Conservation (phyloP, 306 rosid species). For the Sicyos baderoa region DNA sequence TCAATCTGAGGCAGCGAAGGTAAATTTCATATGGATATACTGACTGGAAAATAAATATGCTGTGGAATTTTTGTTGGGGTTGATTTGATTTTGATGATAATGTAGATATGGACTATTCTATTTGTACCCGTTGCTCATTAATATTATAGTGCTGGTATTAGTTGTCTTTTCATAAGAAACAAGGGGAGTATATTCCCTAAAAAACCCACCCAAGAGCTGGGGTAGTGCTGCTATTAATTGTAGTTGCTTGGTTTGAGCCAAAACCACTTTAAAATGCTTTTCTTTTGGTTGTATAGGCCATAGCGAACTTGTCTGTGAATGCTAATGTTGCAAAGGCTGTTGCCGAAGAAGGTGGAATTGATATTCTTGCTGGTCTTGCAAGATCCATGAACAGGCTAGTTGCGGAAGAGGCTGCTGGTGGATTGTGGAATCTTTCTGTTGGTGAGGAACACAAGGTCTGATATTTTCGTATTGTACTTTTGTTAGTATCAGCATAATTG, state of each 20-base stretch:
- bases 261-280: constrained; percentile 13
- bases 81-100: constrained; percentile 4
- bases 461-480: constrained; percentile 19
- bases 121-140: neutral
- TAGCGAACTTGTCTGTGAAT: constrained; percentile 97
- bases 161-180: too few relatives aligned
- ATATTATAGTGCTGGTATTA: neutral
- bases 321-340: constrained; percentile 94
- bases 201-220: too few relatives aligned
- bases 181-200: too few relatives aligned
- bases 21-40: constrained; percentile 22
- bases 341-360: constrained; percentile 96
- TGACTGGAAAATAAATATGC: neutral
- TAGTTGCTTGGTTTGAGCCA: constrained; percentile 14
- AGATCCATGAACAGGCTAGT: constrained; percentile 95
- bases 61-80: neutral
- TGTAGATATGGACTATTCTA: neutral
- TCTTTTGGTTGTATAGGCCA: constrained; percentile 47
- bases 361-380: constrained; percentile 92
- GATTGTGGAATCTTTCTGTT: constrained; percentile 98
- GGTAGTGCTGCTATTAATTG: neutral
- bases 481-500: neutral
- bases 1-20: constrained; percentile 99
- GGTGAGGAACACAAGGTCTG: constrained; percentile 98
- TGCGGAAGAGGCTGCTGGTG: constrained; percentile 99